These are phyloP conservation scores for Bolboschoenus planiculmis DNA, from an alignment of 176 grass and related monocot species.

Conservation along the genomic window DNA sequence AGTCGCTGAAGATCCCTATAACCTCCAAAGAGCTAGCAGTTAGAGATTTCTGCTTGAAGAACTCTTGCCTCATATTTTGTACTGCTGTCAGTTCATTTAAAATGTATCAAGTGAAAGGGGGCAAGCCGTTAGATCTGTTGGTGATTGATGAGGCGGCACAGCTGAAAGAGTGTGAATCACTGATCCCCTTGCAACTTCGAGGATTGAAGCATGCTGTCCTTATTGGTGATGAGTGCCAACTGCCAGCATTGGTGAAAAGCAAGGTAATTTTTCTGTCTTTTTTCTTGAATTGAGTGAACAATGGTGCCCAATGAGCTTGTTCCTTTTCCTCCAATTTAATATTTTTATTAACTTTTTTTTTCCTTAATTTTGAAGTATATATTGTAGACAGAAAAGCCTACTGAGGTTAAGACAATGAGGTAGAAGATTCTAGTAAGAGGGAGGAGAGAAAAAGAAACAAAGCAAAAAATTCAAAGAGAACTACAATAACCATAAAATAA, in stretches of 20 bases:
- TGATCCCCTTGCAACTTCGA: constrained; percentile 48
- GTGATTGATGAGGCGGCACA: constrained; percentile 81
- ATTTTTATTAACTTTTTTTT: no score
- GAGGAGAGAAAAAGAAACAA: no score
- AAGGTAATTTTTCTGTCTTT: constrained; percentile 34
- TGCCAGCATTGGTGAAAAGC: constrained; percentile 72
- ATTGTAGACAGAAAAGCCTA: no score
- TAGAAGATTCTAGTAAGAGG: no score
- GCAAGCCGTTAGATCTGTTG: constrained; percentile 34
- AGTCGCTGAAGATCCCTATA: constrained; percentile 40
- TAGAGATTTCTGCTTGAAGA: constrained; percentile 36
- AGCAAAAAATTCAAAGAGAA: no score
- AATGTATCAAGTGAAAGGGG: constrained; percentile 19
- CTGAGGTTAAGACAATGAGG: no score
- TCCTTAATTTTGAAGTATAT: no score
- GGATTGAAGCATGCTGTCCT: constrained; percentile 52
- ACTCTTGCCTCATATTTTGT: constrained; percentile 51
- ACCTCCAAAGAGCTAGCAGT: constrained; percentile 3
- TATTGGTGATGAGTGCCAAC: constrained; percentile 74
- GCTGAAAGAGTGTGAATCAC: constrained; percentile 72
- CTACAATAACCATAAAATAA: no score
- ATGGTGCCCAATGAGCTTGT: no score
- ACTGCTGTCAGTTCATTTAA: constrained; percentile 55
- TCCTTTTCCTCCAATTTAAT: no score
- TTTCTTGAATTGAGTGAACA: no score